Evolutionary conservation across 169 alveolate genomes (phyloP).

Genomic region (Babesia ovata): DNA sequence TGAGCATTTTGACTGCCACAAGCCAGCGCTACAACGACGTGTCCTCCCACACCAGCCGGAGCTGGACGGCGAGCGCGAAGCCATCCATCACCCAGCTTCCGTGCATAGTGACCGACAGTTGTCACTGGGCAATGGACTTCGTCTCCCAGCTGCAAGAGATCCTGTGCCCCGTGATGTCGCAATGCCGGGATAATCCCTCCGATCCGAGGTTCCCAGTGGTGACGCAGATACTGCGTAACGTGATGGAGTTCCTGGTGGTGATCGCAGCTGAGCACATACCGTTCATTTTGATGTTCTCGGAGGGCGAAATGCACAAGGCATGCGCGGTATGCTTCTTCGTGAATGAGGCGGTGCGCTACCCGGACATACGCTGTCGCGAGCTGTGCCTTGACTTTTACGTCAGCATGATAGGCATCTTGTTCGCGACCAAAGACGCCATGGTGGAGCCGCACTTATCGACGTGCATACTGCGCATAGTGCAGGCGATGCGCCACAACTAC

Average conservation of each 20-base stretch:
- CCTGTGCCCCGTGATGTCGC: neutral
- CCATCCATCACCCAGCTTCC: slow-evolving; percentile 12
- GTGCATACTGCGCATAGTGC: slow-evolving; percentile 28
- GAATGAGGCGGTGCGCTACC: slow-evolving; percentile 14
- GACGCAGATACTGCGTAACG: slow-evolving; percentile 1
- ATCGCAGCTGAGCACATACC: slow-evolving; percentile 34
- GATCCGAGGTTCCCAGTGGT: neutral
- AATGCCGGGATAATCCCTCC: neutral
- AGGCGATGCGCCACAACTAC: slow-evolving; percentile 27
- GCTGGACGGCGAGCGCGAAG: slow-evolving; percentile 14
- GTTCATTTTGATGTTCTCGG: slow-evolving; percentile 21
- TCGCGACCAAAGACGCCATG: slow-evolving; percentile 16
- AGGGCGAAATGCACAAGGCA: slow-evolving; percentile 5
- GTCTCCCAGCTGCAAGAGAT: slow-evolving; percentile 5
- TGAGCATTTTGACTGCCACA: slow-evolving; percentile 7
- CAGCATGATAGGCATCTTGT: slow-evolving; percentile 13
- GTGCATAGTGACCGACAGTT: slow-evolving; percentile 28
- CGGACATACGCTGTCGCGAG: slow-evolving; percentile 28
- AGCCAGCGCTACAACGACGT: slow-evolving; percentile 12
- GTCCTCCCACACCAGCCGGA: slow-evolving; percentile 9
- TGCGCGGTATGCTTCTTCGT: slow-evolving; percentile 16
- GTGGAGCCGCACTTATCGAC: slow-evolving; percentile 14
- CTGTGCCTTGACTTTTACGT: slow-evolving; percentile 36
- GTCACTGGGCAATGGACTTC: slow-evolving; percentile 34
- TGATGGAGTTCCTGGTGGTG: slow-evolving; percentile 19